Percentiles rank a stretch among this genome's conserved stretches.
Conservation (phyloP, 176 grass and related monocot species). For the Oryza glaberrima region DNA sequence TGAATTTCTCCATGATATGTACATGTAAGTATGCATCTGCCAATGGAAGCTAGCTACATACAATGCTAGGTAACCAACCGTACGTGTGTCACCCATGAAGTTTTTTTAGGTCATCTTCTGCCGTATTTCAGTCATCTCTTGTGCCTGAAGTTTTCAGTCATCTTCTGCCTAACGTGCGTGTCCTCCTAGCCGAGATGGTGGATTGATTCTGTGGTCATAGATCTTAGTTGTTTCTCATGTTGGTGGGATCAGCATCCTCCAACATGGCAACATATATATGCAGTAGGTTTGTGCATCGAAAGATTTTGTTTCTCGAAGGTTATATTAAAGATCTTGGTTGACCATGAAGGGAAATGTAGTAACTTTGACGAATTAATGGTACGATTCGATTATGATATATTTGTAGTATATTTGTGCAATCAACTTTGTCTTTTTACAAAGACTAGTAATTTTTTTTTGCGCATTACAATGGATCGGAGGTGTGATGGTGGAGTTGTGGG, state of each 20-base stretch:
- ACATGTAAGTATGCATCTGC: neutral
- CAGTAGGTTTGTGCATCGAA: neutral
- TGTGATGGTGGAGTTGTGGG: no score
- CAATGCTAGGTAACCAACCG: neutral
- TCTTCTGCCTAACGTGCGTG: constrained; percentile 37
- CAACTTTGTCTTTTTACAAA: no score
- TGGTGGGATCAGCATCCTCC: neutral
- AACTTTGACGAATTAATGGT: neutral
- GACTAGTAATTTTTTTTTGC: no score
- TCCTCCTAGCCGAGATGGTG: neutral
- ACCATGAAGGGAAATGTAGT: neutral
- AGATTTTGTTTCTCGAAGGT: neutral
- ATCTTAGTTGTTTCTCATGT: neutral
- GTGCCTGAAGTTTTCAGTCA: neutral
- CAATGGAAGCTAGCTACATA: neutral
- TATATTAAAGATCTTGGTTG: neutral
- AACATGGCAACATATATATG: neutral
- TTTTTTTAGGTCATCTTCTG: neutral
- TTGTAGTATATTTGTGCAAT: no score
- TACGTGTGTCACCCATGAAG: neutral
- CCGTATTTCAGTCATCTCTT: neutral
- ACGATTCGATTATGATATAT: no score
- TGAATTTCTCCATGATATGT: neutral
- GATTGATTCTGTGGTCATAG: neutral
- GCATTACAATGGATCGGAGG: no score